A percentile compares a stretch with the other conserved stretches of the same genome.
These are phyloP conservation scores for Fusarium fujikuroi DNA, from an alignment of 2,329 filamentous ascomycete genomes.

Conservation along the genomic window DNA sequence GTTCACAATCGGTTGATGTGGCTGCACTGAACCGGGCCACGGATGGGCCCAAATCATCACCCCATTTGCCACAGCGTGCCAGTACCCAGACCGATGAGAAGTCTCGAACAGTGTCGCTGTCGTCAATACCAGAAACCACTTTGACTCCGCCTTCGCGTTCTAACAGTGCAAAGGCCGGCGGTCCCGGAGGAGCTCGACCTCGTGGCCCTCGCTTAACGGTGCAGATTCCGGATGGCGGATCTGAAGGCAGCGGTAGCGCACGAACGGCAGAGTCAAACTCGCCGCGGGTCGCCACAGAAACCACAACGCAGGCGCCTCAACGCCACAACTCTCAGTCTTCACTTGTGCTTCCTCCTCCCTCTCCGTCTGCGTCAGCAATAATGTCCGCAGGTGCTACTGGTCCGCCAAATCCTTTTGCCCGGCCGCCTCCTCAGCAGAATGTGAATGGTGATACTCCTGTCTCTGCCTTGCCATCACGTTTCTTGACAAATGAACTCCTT, in stretches of 20 bases:
- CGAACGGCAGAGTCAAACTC: constrained; percentile 75
- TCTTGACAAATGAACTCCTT: constrained; percentile 86
- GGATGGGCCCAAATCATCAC: constrained; percentile 64
- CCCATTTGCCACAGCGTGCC: constrained; percentile 62
- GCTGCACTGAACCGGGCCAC: constrained; percentile 64
- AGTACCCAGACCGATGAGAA: constrained; percentile 60
- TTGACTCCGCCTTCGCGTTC: constrained; percentile 79
- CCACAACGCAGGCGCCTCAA: constrained; percentile 65
- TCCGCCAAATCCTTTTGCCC: constrained; percentile 94
- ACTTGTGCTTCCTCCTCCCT: constrained; percentile 90
- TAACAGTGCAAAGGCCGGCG: constrained; percentile 73
- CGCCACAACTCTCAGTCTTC: constrained; percentile 68
- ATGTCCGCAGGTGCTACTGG: constrained; percentile 91
- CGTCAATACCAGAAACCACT: constrained; percentile 71
- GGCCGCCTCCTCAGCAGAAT: constrained; percentile 79
- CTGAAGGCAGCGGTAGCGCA: constrained; percentile 74
- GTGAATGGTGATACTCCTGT: constrained; percentile 75
- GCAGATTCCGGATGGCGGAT: constrained; percentile 92
- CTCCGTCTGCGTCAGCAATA: constrained; percentile 85
- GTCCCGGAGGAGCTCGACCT: constrained; percentile 75
- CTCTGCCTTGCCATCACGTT: constrained; percentile 91
- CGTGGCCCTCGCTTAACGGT: constrained; percentile 85
- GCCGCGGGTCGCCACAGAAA: constrained; percentile 67
- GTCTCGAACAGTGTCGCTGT: constrained; percentile 62
- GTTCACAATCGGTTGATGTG: constrained; percentile 74